A percentile compares a stretch with the other conserved stretches of the same genome.
Conservation (phyloP, 495 filamentous ascomycete genomes). For the Eremomyces bilateralis region DNA sequence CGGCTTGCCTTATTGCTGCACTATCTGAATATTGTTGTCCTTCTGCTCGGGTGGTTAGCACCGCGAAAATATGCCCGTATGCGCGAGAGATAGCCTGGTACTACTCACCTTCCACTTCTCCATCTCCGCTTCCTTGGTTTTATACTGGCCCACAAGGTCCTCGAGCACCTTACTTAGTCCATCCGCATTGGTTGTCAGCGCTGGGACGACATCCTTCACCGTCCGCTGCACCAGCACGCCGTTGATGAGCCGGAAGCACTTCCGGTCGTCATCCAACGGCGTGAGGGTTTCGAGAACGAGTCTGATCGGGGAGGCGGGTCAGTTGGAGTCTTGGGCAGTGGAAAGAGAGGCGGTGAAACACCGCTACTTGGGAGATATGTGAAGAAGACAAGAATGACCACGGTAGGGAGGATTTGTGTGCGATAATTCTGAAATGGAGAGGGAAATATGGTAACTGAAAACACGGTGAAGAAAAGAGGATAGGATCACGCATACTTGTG, state of each 20-base stretch:
- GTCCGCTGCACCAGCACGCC: conserved; percentile 88
- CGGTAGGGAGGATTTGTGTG: not conserved
- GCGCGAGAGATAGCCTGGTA: too few species aligned
- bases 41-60: conserved; percentile 45
- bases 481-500: conserved; percentile 53
- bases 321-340: too few species aligned
- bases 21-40: conserved; percentile 96
- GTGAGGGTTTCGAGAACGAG: conserved; percentile 87
- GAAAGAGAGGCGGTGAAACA: conserved; percentile 5
- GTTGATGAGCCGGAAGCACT: conserved; percentile 98
- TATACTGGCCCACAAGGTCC: conserved; percentile 92
- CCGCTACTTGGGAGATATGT: too few species aligned
- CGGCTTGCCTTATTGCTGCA: conserved; percentile 52
- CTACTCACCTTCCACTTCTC: conserved; percentile 88
- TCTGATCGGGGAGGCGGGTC: conserved; percentile 22
- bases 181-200: conserved; percentile 82
- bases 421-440: not conserved
- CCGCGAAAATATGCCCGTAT: too few species aligned
- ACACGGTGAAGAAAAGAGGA: conserved; percentile 1
- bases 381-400: too few species aligned
- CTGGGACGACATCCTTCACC: conserved; percentile 74
- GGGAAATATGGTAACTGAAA: conserved; percentile 1
- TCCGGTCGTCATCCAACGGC: conserved; percentile 64
- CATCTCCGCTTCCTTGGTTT: conserved; percentile 79
- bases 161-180: conserved; percentile 92